Conservation (phyloP, 2,329 filamentous ascomycete species). For the Phialemonium atrogriseum region DNA sequence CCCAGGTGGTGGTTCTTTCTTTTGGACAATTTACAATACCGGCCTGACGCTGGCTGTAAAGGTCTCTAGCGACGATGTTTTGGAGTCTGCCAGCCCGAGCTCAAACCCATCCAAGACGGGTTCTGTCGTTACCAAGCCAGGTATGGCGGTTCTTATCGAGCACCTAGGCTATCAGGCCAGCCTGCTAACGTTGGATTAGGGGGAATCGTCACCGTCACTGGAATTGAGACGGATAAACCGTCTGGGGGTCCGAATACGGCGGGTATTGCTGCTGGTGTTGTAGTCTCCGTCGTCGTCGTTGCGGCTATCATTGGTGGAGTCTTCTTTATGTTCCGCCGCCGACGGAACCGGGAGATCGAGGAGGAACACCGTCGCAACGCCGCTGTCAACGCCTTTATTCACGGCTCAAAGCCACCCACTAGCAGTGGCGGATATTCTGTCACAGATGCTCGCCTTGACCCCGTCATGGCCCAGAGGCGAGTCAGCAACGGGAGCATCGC, state of each 20-base stretch:
- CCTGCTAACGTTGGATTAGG: too few species aligned
- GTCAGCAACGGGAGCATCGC: constrained; percentile 94
- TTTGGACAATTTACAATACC: constrained; percentile 43
- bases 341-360: constrained; percentile 68
- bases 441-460: constrained; percentile 78
- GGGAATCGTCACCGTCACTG: constrained; percentile 11
- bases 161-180: too few species aligned
- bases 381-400: constrained; percentile 69
- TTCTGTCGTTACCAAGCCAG: constrained; percentile 16
- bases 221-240: constrained; percentile 10
- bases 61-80: constrained; percentile 17
- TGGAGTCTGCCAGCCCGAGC: constrained; percentile 17
- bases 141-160: too few species aligned
- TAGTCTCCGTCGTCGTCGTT: constrained; percentile 70
- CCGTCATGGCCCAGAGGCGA: constrained; percentile 73
- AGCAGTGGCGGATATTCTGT: constrained; percentile 61
- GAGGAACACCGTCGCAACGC: constrained; percentile 78
- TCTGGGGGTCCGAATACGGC: constrained; percentile 56
- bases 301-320: constrained; percentile 57
- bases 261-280: constrained; percentile 79
- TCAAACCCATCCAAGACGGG: constrained; percentile 21
- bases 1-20: constrained; percentile 46
- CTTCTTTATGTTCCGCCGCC: constrained; percentile 68
- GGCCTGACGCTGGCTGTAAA: constrained; percentile 33
- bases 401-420: constrained; percentile 51